phyloP scores from a whole-genome alignment of 306 rosid genomes.

The Abrus precatorius region DNA sequence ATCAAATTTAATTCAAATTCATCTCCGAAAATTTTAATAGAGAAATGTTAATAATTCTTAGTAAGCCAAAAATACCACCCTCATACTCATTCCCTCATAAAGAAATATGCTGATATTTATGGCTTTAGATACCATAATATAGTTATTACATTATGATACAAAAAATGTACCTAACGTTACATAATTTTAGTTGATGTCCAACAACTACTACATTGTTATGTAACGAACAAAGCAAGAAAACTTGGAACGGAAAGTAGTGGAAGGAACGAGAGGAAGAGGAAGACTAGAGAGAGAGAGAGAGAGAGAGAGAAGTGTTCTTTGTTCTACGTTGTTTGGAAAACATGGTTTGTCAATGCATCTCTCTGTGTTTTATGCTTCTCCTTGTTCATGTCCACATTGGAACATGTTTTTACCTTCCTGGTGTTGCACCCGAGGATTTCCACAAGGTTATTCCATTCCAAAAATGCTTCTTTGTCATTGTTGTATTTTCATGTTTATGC shows the following conservation, averaged over 20 bases:
- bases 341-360: slow-evolving; percentile 74
- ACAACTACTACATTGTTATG: slow-evolving; percentile 5
- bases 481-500: slow-evolving; percentile 23
- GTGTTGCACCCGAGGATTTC: slow-evolving; percentile 92
- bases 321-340: slow-evolving; percentile 52
- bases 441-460: slow-evolving; percentile 55
- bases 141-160: background rate
- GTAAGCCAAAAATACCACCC: background rate
- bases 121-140: background rate
- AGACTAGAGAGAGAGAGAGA: background rate
- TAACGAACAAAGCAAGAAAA: slow-evolving; percentile 30
- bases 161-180: background rate
- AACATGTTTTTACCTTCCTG: slow-evolving; percentile 84
- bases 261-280: slow-evolving; percentile 8
- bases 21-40: background rate
- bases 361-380: slow-evolving; percentile 52
- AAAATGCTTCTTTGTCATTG: background rate
- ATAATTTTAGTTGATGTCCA: slow-evolving; percentile 14
- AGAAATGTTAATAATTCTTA: background rate
- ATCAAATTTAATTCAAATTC: background rate
- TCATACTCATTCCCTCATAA: background rate
- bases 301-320: slow-evolving; percentile 26
- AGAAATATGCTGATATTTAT: too few species aligned
- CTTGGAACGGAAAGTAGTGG: slow-evolving; percentile 11
- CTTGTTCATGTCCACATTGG: slow-evolving; percentile 48